Conservation (phyloP, 1,284 basidiomycete species). For the Cryptococcus wingfieldii region DNA sequence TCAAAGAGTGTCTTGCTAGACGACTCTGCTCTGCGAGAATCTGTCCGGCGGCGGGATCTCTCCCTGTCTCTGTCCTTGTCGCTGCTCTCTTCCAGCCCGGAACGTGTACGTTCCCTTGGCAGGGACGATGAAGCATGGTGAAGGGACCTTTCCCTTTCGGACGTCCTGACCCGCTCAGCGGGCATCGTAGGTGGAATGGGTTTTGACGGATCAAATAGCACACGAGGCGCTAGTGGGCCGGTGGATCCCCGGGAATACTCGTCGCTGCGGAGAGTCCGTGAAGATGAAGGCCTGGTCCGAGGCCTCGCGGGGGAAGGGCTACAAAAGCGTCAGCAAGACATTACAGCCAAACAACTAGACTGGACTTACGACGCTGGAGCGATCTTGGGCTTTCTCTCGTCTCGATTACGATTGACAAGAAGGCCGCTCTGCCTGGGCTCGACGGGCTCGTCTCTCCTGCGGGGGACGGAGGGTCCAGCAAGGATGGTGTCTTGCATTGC, state of each 20-base stretch:
- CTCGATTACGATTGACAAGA: no score
- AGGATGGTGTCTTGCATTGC: no score
- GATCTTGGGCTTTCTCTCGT: no score
- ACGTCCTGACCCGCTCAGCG: background rate
- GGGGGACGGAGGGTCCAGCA: no score
- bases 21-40: background rate
- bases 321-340: no score
- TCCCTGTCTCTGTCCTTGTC: constrained; percentile 3
- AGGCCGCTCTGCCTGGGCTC: no score
- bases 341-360: no score
- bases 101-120: background rate
- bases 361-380: no score
- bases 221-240: constrained; percentile 5
- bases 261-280: constrained; percentile 5
- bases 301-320: background rate
- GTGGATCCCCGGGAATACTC: constrained; percentile 12
- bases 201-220: constrained; percentile 23
- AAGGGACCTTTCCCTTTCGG: background rate
- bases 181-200: background rate
- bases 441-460: no score
- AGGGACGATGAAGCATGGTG: no score
- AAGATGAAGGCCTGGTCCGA: background rate
- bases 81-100: background rate
- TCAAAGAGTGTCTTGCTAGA: constrained; percentile 50
- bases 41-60: background rate